Conservation (phyloP, 2,329 filamentous ascomycete genomes). For the Hypoxylon sp. region DNA sequence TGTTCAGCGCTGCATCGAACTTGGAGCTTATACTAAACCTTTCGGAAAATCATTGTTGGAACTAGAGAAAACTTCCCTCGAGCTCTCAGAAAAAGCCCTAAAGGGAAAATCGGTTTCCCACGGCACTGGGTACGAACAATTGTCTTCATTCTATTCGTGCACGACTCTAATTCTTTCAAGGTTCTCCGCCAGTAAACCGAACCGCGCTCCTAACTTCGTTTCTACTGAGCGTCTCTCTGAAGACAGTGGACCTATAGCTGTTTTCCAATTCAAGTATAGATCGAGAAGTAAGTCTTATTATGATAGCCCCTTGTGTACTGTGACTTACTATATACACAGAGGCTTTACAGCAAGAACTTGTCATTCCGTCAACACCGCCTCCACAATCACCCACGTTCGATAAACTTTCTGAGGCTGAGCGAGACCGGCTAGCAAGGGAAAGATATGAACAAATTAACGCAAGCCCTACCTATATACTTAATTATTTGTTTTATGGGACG, state of each 20-base stretch:
- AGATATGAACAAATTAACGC: slow-evolving; percentile 52
- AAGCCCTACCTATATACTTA: not conserved
- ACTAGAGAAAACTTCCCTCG: slow-evolving; percentile 22
- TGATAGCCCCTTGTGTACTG: not conserved
- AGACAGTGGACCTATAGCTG: slow-evolving; percentile 48
- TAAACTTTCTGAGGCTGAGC: slow-evolving; percentile 48
- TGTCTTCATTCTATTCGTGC: not conserved
- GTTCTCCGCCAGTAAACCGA: slow-evolving; percentile 22
- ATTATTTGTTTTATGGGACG: not conserved
- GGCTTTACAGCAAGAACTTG: slow-evolving; percentile 52
- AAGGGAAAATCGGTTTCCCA: slow-evolving; percentile 56
- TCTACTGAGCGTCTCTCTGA: slow-evolving; percentile 24
- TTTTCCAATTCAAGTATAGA: slow-evolving; percentile 55
- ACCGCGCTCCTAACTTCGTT: not conserved
- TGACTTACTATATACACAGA: slow-evolving; percentile 41
- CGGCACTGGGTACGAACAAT: slow-evolving; percentile 50
- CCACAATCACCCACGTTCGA: slow-evolving; percentile 39
- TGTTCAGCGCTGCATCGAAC: slow-evolving; percentile 27
- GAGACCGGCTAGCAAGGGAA: slow-evolving; percentile 53
- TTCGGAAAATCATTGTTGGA: not conserved
- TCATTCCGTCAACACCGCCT: slow-evolving; percentile 52
- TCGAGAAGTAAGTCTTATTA: slow-evolving; percentile 49
- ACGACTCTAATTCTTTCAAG: slow-evolving; percentile 26
- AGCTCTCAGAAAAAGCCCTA: slow-evolving; percentile 55
- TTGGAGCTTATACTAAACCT: too few relatives aligned